Evolutionary conservation across 148 eudicot species (phyloP), one percentile per base, ranked within the genome.

Genomic region (Dysphania ambrosioides): DNA sequence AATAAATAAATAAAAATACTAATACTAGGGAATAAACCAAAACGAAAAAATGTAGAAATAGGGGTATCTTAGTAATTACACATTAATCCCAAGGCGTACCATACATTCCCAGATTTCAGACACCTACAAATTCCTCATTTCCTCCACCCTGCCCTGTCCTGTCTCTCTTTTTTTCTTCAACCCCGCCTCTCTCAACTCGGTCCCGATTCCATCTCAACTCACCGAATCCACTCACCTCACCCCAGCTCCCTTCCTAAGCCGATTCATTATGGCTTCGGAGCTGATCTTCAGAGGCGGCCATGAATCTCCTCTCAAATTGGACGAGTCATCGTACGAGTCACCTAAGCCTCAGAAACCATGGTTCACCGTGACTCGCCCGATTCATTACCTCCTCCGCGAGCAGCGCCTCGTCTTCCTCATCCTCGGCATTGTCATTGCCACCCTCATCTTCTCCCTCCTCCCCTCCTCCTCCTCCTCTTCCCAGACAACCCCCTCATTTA

Each of bases 321-420:
- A 47, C 12, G 91, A 85, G 66, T 15, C 72, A 8, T 86, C n/a
- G n/a, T 40, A 36, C 70, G 47, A 94, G 82, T 84, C 87, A 7
- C 97, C 98, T 6, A 94, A 94, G 63, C 93, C 91, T 0, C 70
- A 40, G 15, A 94, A 94, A 55, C 96, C 89, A 8, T 94, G 90
- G 90, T 65, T 71, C 59, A 38, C 78, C 78, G 81, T 86, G 18
- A 80, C 78, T 24, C 90, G 87, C 1, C 92, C 91, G 47, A 65
- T 94, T 34, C 88, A 83, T 26, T 94, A 94, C 86, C 59, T 94
- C 65, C 83, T 94, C 41, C 86, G 87, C 5, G 97, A 94, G 53
- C 91, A 94, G 31, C 88, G 98, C 1, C 85, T 94, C 81, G 62
- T 88, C 8, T 94, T 91, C 81, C 83, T 88, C 57, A 44, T 94